Percentiles rank a stretch among this genome's conserved stretches.
These are phyloP conservation scores for Euptelea pleiosperma DNA, from an alignment of 164 flowering plant genomes.

Conservation along the genomic window DNA sequence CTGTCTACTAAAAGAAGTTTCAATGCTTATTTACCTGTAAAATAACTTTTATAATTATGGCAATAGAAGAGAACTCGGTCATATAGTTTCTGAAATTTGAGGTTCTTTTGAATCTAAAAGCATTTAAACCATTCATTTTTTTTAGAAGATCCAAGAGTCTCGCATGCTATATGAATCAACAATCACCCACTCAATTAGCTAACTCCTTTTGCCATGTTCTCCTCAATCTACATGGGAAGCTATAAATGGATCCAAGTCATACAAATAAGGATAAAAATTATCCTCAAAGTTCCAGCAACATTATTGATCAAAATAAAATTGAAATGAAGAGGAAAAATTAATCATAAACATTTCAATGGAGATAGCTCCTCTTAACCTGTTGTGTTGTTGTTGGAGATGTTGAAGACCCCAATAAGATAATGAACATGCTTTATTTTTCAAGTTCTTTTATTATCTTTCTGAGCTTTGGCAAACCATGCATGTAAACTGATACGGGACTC, in stretches of 20 bases:
- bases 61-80: no score
- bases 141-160: no score
- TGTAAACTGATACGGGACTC: conserved; percentile 1
- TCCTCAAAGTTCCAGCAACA: not conserved
- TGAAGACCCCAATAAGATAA: not conserved
- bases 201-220: not conserved
- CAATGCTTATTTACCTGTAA: no score
- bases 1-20: no score
- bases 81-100: no score
- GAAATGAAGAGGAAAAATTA: not conserved
- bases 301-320: not conserved
- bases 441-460: not conserved
- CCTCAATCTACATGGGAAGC: not conserved
- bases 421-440: no score
- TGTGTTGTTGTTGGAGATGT: not conserved
- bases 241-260: no score
- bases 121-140: no score
- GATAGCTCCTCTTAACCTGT: not conserved
- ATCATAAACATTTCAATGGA: no score
- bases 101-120: no score
- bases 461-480: not conserved
- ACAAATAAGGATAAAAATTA: not conserved
- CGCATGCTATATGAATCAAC: no score
- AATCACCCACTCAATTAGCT: not conserved
- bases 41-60: no score